Evolutionary conservation across 345 rosid genomes (phyloP), one percentile per base, ranked within the genome.

Genomic region (Linum tenue): DNA sequence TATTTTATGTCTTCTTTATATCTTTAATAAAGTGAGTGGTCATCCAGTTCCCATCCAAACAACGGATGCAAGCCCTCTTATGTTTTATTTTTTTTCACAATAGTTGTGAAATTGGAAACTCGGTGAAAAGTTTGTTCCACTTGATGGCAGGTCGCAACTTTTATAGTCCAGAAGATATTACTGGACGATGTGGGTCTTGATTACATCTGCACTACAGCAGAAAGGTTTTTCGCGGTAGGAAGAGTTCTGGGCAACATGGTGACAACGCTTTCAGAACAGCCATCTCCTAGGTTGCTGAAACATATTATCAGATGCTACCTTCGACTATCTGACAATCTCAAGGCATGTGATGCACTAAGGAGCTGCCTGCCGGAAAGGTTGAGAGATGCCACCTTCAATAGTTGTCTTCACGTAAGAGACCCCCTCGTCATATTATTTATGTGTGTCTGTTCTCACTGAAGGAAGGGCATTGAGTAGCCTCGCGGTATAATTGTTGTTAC

Each of bases 121-220:
- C 11, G 11, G 12, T 51, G 61, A 10, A 39, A 1, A 22, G 31
- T 22, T 22, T 22, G 14, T 11, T 63, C 41, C 42, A 75, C 69
- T 37, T 67, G 64, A 63, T 74, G 78, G 67, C 89, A 94, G 99
- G 96, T 94, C 62, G 99, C 99, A 0, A 91, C 99, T 39, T 91
- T 91, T 72, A 94, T 94, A 5, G 91, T 94, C 65, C 97, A 87
- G 67, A 87, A 84, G 73, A 94, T 94, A 68, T 67, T 91, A 74
- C 72, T 84, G 73, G 99, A 94, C 81, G 96, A 85, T 72, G 91
- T 91, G 76, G 99, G 99, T 67, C 75, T 92, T 88, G 96, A 92
- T 71, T 90, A 92, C 73, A 90, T 92, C 38, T 92, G 94, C 66
- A 84, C 91, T 35, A 87, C 90, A 41, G 92, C 96, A 37, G 99